Base-by-base conservation (phyloP, 805 yeast species). In the Candida boidinii region DNA sequence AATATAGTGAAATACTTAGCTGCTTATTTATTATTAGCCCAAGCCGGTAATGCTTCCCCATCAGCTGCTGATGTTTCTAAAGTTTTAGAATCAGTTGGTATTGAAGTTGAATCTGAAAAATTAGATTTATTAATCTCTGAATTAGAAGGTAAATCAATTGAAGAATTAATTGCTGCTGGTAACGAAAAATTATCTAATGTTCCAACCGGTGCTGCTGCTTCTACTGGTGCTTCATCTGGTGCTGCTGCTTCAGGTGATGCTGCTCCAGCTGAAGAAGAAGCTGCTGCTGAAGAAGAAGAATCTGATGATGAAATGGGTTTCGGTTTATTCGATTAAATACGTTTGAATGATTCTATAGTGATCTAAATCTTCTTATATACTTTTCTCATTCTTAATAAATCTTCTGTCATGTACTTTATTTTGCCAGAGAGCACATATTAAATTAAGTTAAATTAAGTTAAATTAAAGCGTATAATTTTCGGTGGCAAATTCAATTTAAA, bases 261-360 rank as follows among this genome's bases (percentile, higher is more conserved):
- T 37, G 81, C 63, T 42, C 80, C 63, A 48, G 78, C 60, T 46
- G 79, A 66, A 50, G 85, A 61, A 46, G 73, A 53, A 44, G 69
- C 48, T 41, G 77, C 62, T 46, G 76, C 67, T 58, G 69, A 59
- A 44, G 68, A 57, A 39, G 64, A 59, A 43, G 70, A 63, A 54
- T 70, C 62, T 45, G 66, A 68, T 48, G 72, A 68, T 60, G 83
- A 76, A 64, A 78, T 79, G 85, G 87, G 87, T 53, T 76, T 79
- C 78, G 86, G 86, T 77, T 82, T 92, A 68, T 92, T 92, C 82
- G 99, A 92, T 79, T 92, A 92, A 76, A 54, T 58, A 38, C 22
- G 25, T 24, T 13, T 7, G 26, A 7, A 24, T 7, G 10, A 12
- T 14, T 14, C 5, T 26, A 17, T 25, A 12, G 16, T 16, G 13